phyloP scores from a whole-genome alignment of 2,329 filamentous ascomycete genomes.

The Golovinomyces cichoracearum region DNA sequence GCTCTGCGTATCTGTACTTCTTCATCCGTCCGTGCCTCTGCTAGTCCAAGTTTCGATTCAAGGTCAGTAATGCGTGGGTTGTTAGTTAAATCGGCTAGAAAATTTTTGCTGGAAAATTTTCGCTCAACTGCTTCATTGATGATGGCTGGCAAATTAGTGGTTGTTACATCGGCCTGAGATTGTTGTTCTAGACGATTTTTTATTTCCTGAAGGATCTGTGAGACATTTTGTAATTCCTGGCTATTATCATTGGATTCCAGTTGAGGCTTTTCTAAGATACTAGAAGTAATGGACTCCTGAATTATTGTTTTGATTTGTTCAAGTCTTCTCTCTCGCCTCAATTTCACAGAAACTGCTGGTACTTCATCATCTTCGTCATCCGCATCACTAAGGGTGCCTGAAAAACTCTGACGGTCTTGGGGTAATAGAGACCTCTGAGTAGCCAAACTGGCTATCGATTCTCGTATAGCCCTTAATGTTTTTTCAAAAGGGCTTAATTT shows the following conservation, averaged over 20 bases:
- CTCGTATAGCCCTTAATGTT: conserved; percentile 49
- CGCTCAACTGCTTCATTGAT: conserved; percentile 36
- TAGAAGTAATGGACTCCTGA: conserved; percentile 36
- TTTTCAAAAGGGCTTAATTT: conserved; percentile 60
- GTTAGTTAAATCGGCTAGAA: conserved; percentile 19
- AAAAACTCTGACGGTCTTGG: conserved; percentile 37
- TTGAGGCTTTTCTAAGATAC: background rate
- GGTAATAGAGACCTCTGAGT: conserved; percentile 28
- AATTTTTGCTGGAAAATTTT: conserved; percentile 4
- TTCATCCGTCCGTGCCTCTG: conserved; percentile 36
- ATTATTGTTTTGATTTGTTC: conserved; percentile 57
- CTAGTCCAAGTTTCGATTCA: conserved; percentile 37
- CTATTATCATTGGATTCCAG: conserved; percentile 14
- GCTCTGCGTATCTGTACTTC: conserved; percentile 37
- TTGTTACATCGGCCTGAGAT: conserved; percentile 21
- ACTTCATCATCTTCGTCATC: conserved; percentile 70
- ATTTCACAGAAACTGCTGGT: conserved; percentile 45
- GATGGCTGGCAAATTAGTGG: conserved; percentile 31
- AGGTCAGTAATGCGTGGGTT: conserved; percentile 17
- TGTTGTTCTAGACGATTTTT: conserved; percentile 26
- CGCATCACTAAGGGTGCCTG: conserved; percentile 58
- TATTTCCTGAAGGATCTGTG: conserved; percentile 41
- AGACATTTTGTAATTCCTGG: conserved; percentile 22
- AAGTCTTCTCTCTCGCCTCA: conserved; percentile 48
- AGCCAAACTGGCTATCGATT: conserved; percentile 33